Evolutionary conservation across 257 asterid species (phyloP), one percentile per base, ranked within the genome.

Genomic region (Primulina tabacum): DNA sequence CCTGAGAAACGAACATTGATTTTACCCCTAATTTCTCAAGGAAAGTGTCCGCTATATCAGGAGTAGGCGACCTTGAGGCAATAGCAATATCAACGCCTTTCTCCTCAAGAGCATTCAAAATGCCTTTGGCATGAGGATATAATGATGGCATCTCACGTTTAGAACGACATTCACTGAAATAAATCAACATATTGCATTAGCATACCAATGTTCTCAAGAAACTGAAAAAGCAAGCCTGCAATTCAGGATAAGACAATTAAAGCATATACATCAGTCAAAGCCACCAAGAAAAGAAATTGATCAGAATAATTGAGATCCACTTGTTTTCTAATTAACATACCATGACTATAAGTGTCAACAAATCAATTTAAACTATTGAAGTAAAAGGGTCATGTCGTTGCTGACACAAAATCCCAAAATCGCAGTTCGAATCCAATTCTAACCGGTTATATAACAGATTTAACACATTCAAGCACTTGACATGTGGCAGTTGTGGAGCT

Each of bases 1-100:
- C 98, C 96, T 85, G 89, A 64, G 96, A 90, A 34, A 82, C 96
- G 71, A 92, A 92, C 89, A 84, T 76, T 47, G 98, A 82, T 78
- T 87, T 85, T 20, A 92, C 81, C 71, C 82, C 91, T 84, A 92
- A 72, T 79, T 88, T 90, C 7, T 90, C 82, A 70, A 90, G 83
- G 76, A 90, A 92, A 2, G 96, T 68, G 65, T 82, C 79, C 0
- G 98, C 98, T 58, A 85, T 81, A 75, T 92, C 98, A 7, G 98
- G 90, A 65, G 98, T 82, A 20, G 92, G 92, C 9, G 92, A 86
- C 74, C 92, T 82, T 12, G 92, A 86, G 73, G 92, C 92, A 55
- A 86, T 82, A 26, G 89, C 92, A 64, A 86, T 40, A 64, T 72
- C 68, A 33, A 80, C 81, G 40, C 92, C 92, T 73, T 86, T 86